A percentile compares a stretch with the other conserved stretches of the same genome.
These are phyloP conservation scores for Umbelopsis sp. DNA, from an alignment of 192 early-diverging fungal genomes.

Conservation along the genomic window DNA sequence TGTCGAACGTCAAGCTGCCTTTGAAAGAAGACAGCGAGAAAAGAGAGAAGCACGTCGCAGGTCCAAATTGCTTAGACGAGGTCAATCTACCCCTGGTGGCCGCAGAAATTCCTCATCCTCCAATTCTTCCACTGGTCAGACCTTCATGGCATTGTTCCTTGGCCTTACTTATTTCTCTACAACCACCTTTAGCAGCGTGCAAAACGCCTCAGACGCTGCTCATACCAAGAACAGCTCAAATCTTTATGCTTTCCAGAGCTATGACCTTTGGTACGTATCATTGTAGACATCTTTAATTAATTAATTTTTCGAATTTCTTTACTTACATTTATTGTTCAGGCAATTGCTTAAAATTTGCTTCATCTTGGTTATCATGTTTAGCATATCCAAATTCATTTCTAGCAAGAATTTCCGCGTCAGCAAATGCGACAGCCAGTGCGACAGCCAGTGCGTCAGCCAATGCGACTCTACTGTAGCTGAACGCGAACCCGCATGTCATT, in stretches of 20 bases:
- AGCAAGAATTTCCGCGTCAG: not conserved
- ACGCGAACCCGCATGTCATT: not conserved
- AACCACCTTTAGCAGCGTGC: not conserved
- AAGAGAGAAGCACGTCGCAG: slow-evolving; percentile 12
- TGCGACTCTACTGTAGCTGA: not conserved
- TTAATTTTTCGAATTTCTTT: no score
- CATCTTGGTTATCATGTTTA: not conserved
- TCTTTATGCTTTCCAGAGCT: not conserved
- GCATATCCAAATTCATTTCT: not conserved
- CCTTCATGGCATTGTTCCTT: slow-evolving; percentile 55
- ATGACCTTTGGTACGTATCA: not conserved
- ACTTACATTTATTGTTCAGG: not conserved
- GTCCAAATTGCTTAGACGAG: not conserved
- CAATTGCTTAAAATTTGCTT: not conserved
- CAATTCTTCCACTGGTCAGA: slow-evolving; percentile 27
- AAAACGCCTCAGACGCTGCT: not conserved
- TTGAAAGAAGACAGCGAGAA: slow-evolving; percentile 8
- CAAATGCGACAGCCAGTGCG: not conserved
- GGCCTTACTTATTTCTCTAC: slow-evolving; percentile 46
- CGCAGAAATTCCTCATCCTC: slow-evolving; percentile 1
- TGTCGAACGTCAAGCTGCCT: not conserved
- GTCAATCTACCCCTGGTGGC: not conserved
- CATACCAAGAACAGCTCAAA: not conserved
- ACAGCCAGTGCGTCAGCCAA: no score
- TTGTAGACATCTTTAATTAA: not conserved